These are phyloP conservation scores for Podila verticillata DNA, from an alignment of 192 early-diverging fungal genomes.

Conservation along the genomic window DNA sequence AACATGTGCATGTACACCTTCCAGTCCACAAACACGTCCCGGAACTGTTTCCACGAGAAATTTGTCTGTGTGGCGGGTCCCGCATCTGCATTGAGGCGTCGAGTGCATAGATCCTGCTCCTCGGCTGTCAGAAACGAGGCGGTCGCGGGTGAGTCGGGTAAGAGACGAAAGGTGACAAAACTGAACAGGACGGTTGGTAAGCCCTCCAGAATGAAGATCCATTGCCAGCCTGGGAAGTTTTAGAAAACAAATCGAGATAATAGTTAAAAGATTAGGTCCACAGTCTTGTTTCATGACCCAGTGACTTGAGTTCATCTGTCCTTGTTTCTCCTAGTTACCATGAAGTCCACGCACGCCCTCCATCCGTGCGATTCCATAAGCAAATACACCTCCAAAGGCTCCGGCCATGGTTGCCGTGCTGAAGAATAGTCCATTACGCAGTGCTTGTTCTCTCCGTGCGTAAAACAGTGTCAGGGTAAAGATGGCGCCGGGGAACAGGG, in stretches of 20 bases:
- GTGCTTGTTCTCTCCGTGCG: conserved; percentile 58
- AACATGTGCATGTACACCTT: conserved; percentile 57
- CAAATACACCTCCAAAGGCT: conserved; percentile 69
- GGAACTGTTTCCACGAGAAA: conserved; percentile 60
- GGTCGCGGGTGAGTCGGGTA: conserved; percentile 59
- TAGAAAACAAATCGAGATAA: background rate
- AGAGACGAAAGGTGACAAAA: conserved; percentile 27
- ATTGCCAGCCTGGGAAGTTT: conserved; percentile 59
- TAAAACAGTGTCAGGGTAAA: conserved; percentile 65
- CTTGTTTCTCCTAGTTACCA: conserved; percentile 4
- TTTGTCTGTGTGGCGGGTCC: conserved; percentile 52
- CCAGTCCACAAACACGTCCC: conserved; percentile 59
- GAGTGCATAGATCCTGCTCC: conserved; percentile 46
- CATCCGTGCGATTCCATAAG: conserved; percentile 66
- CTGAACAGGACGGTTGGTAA: conserved; percentile 49
- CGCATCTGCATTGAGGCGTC: conserved; percentile 55
- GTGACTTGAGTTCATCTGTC: background rate
- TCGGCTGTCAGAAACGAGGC: conserved; percentile 51
- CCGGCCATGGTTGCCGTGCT: conserved; percentile 58
- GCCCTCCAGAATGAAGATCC: conserved; percentile 75
- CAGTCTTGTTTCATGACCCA: background rate
- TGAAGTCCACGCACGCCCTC: conserved; percentile 56
- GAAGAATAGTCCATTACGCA: conserved; percentile 63
- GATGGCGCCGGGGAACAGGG: conserved; percentile 65
- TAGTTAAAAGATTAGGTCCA: too few species aligned